A percentile compares a stretch with the other conserved stretches of the same genome.
These are phyloP conservation scores for Yamadazyma diddensiae DNA, from an alignment of 1,139 yeast genomes.

Conservation along the genomic window DNA sequence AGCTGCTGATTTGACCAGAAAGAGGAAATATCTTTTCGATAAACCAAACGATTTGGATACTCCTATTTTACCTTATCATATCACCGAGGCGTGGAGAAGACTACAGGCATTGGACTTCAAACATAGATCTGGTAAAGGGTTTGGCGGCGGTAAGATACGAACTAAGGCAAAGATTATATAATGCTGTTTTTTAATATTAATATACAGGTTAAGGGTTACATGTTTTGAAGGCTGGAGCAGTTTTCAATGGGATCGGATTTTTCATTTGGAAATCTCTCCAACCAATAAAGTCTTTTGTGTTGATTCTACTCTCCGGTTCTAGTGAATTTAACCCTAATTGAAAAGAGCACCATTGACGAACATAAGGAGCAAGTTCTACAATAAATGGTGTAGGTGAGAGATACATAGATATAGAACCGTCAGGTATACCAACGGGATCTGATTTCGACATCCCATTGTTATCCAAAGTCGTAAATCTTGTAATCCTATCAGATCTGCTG, in stretches of 20 bases:
- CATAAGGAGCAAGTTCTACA: conserved; percentile 33
- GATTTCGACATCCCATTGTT: too few relatives aligned
- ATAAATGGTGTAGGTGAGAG: conserved; percentile 19
- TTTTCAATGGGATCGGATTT: conserved; percentile 12
- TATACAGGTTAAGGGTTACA: neutral
- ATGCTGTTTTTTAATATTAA: conserved; percentile 1
- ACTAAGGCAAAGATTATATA: conserved; percentile 42
- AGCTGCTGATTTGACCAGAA: conserved; percentile 24
- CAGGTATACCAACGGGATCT: conserved; percentile 26
- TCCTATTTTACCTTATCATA: conserved; percentile 80
- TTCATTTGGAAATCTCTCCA: conserved; percentile 38
- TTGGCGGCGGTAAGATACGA: conserved; percentile 66
- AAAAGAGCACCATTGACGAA: conserved; percentile 33
- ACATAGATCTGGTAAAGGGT: conserved; percentile 67
- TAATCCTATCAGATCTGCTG: conserved; percentile 12
- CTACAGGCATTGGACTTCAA: conserved; percentile 62
- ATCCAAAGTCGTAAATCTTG: conserved; percentile 20
- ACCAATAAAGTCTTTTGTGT: conserved; percentile 28
- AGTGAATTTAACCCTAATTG: conserved; percentile 27
- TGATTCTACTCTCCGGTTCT: conserved; percentile 22
- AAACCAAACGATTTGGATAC: conserved; percentile 86
- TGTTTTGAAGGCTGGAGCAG: conserved; percentile 9
- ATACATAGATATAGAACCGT: conserved; percentile 20
- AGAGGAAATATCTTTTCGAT: conserved; percentile 72
- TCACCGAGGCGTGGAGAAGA: conserved; percentile 89